Evolutionary conservation across 2,329 filamentous ascomycete genomes (phyloP), one percentile per base, ranked within the genome.

Genomic region (Aspergillus sp.): DNA sequence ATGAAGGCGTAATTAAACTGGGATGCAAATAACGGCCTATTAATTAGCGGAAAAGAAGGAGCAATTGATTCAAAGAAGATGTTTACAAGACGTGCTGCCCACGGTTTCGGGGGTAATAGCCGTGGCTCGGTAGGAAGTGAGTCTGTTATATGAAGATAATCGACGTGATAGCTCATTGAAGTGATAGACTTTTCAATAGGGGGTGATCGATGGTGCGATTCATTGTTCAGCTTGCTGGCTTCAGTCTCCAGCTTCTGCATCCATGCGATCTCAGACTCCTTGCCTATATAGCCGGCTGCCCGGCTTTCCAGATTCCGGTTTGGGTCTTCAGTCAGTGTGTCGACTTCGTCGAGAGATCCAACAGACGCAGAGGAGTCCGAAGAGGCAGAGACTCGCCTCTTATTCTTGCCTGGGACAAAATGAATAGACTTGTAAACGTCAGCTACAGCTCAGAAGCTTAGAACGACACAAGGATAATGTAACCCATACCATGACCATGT

Each of bases 1-100:
- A 62, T 56, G 17, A 53, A 55, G n/a, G 63, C 60, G 39, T 64
- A 69, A 32, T 71, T 69, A 6, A 65, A 64, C 48, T 76, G 74
- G 20, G 58, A 61, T 26, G 69, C 62, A 48, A 78, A 76, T 15
- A 71, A 68, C 2, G 65, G 49, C 53, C 67, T 70, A 48, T 70
- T 69, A 42, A 78, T 62, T 32, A 78, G 70, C 1, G 76, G 75
- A 52, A 78, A 77, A 9, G 70, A 69, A 1, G 71, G 66, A 53
- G 78, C 72, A 32, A 76, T 67, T 6, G 67, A 68, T 7, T 66
- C 58, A 49, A 78, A 71, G 43, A 74, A 78, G 18, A 67, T 66
- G 41, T 71, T 65, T 52, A 78, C 65, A 12, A 77, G 66, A 30
- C 66, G 64, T 48, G 75, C 69, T 8, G 75, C 75, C 34, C 70